phyloP scores from a whole-genome alignment of 148 eudicot genomes.

The Agrostemma githago region DNA sequence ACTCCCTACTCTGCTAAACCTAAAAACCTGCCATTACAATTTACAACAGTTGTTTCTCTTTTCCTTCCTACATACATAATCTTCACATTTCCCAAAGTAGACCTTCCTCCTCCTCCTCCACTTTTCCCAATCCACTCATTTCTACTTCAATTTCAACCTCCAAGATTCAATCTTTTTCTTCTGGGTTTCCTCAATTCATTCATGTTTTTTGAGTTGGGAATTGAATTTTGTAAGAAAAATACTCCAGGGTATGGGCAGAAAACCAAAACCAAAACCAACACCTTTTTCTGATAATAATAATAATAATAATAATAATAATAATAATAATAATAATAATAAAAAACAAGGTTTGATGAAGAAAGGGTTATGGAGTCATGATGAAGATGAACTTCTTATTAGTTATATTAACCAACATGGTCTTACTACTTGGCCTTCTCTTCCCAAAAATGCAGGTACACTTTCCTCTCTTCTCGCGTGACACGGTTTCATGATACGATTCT shows the following conservation, averaged over 20 bases:
- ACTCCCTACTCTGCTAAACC: no score
- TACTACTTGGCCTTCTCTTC: constrained; percentile 66
- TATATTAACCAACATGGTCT: constrained; percentile 47
- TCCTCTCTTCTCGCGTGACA: background rate
- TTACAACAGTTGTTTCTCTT: background rate
- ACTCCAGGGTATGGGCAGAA: no score
- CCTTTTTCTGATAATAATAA: no score
- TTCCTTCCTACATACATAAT: background rate
- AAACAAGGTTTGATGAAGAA: constrained; percentile 56
- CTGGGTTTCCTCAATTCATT: constrained; percentile 11
- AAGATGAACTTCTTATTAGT: constrained; percentile 44
- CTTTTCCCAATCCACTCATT: no score
- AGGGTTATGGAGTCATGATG: constrained; percentile 56
- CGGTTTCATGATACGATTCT: no score
- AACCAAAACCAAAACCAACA: no score
- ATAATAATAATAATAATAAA: no score
- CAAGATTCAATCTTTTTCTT: constrained; percentile 7
- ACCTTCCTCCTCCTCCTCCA: no score
- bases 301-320: no score
- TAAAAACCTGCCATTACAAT: background rate
- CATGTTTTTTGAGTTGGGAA: no score
- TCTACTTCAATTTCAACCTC: background rate
- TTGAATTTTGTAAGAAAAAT: no score
- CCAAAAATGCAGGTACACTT: constrained; percentile 50
- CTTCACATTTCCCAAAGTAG: no score